Base-by-base conservation (phyloP, 202 grass and related monocot genomes). In the Miscanthus sacchariflorus region DNA sequence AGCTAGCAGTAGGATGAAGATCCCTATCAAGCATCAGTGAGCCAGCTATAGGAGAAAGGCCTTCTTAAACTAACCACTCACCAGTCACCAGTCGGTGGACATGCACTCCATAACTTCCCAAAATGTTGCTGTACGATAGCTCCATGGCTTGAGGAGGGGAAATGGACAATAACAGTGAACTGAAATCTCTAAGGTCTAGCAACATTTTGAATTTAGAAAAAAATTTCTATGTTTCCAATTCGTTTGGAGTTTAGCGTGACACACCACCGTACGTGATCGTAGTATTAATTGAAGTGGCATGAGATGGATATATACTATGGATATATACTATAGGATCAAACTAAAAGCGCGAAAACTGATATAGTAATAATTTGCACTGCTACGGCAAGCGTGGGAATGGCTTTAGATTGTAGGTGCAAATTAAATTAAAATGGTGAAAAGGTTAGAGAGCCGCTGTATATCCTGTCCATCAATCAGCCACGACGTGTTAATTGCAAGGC, bases 1-100 rank as follows among this genome's bases (percentile, higher is more conserved):
- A 85, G 50, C 17, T 25, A 9, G 73, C 45, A 65, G 76, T 86
- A 85, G 70, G 86, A 85, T 77, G 61, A 0, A 81, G 76, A 81
- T 88, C 76, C 17, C 70, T 35, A 2, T 90, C 83, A 78, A 13
- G 48, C 76, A 82, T 81, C 68, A 68, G 23, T 13, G 76, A 27
- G 23, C 80, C 75, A 82, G 70, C 89, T 81, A 68, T 5, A 21
- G n/a, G 39, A 46, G 86, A 89, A 91, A 84, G 90, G 83, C 40
- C 65, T 77, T 12, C 80, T 73, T 85, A 77, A 92, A 87, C 90
- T 19, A 94, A 91, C 76, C 12, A 5, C 21, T 30, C 33, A 35
- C 70, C 12, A 6, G 17, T 38, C 24, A 12, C 14, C 84, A 73
- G 70, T 52, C 35, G 3, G 21, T 87, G 89, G 89, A 93, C 80